Base-by-base conservation (phyloP, 768 basidiomycete genomes). In the Gymnopilus junonius region DNA sequence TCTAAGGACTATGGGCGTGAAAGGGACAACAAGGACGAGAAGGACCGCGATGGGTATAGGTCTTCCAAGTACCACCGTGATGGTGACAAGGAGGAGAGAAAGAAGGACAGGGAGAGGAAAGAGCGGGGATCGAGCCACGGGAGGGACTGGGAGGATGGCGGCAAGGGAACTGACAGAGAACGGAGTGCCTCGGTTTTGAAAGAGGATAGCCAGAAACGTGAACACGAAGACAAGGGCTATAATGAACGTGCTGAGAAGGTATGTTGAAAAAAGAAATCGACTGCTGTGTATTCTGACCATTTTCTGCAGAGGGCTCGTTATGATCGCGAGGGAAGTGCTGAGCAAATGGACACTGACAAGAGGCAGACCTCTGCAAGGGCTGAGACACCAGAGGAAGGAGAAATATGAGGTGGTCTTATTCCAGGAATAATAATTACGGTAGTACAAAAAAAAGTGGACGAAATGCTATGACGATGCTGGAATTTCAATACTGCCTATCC, bases 371-470 rank as follows among this genome's bases (percentile, higher is more conserved):
- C 77, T 12, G 77, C 76, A 14, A 82, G 91, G 51, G 91, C 81
- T 39, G 93, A 94, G 72, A 92, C 88, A 45, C 93, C 93, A 2
- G 93, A 95, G 78, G 93, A 95, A 73, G 93, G 93, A 25, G 93
- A 94, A 73, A 95, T 95, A 69, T 94, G 61, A 57, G 53, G 27
- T 31, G 27, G n/a, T 64, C 57, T 61, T 62, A 60, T 62, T 25
- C 42, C 50, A 43, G 48, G n/a, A 54, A 21, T 29, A 59, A 58
- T 59, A 62, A 61, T 68, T 64, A 65, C 34, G 27, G 21, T 61
- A 43, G 32, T 64, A 64, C 61, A 66, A 53, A 54, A 68, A n/a
- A n/a, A n/a, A n/a, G n/a, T n/a, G n/a, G n/a, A n/a, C n/a, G n/a
- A n/a, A n/a, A n/a, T 63, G 68, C 66, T 71, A 74, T 65, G 72